Evolutionary conservation across 257 asterid genomes (phyloP), one percentile per base, ranked within the genome.

Genomic region (Rubia yunnanensis): DNA sequence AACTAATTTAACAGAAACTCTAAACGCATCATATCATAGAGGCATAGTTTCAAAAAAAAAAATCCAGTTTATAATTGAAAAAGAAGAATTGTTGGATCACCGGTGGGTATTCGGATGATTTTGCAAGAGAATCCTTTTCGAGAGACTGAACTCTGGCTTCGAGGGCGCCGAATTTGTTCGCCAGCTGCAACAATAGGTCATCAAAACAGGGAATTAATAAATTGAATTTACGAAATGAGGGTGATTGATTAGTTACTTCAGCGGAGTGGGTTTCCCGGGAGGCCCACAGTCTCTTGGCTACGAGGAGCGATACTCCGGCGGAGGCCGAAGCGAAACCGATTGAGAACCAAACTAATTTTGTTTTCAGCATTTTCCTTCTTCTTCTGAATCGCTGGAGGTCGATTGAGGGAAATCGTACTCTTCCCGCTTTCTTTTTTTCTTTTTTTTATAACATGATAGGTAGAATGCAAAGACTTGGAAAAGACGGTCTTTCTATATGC

Each of bases 211-310:
- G 39, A 13, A 30, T 28, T 15, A 15, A 20, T 6, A 15, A 20
- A 57, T 10, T 30, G 11, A 17, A 0, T 28, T 24, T 10, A 17
- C 8, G 24, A 50, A n/a, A 50, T 6, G 44, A 58, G 15, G 4
- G 20, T 59, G 22, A 23, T 10, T 17, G 44, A 31, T 5, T 2
- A 30, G 30, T 59, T 59, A 59, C 64, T 23, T 30, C 15, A 32
- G 28, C 4, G 11, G 64, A 60, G 64, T 60, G 64, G 20, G 18
- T 32, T n/a, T 60, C 64, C 28, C 64, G 64, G 24, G 64, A 32
- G 64, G 64, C 64, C 64, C 64, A 60, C 3, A 60, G 64, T n/a
- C n/a, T 60, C 48, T 60, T 60, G 3, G 64, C 64, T 5, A 60
- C 64, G 48, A 60, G 30, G 28, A 34, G 9, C 23, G 64, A 31